A percentile compares a stretch with the other conserved stretches of the same genome.
Evolutionary conservation across 2,329 filamentous ascomycete genomes (phyloP).

Genomic region (Paraphoma sp.): DNA sequence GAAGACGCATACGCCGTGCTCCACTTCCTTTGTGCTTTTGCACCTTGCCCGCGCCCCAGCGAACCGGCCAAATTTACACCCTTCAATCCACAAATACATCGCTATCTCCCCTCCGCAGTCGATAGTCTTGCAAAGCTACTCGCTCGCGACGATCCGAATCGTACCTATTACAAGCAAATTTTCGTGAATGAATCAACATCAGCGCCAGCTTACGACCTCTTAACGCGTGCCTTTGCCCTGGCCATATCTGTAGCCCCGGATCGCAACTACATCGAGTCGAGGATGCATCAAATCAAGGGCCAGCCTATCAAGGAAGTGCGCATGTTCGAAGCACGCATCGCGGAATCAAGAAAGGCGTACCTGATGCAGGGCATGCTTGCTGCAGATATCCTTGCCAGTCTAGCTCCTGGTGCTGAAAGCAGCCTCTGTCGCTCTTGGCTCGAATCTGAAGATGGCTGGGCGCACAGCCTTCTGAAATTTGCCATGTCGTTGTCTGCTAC

Average conservation of each 20-base stretch:
- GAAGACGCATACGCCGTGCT: slow-evolving; percentile 88
- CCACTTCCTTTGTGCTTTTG: slow-evolving; percentile 89
- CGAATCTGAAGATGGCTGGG: slow-evolving; percentile 81
- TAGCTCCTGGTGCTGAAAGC: slow-evolving; percentile 74
- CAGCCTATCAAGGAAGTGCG: slow-evolving; percentile 53
- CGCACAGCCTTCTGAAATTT: slow-evolving; percentile 77
- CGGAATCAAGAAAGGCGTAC: slow-evolving; percentile 85
- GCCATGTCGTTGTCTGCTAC: slow-evolving; percentile 67
- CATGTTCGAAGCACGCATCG: slow-evolving; percentile 62
- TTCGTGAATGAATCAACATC: slow-evolving; percentile 75
- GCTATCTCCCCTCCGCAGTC: slow-evolving; percentile 87
- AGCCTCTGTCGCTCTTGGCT: slow-evolving; percentile 81
- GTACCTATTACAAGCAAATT: slow-evolving; percentile 81
- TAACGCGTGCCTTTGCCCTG: slow-evolving; percentile 86
- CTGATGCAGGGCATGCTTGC: slow-evolving; percentile 91
- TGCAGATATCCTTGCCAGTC: slow-evolving; percentile 82
- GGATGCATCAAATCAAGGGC: slow-evolving; percentile 45
- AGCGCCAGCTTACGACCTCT: slow-evolving; percentile 73
- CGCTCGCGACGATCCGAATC: slow-evolving; percentile 91
- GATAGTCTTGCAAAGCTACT: slow-evolving; percentile 91
- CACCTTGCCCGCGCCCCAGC: slow-evolving; percentile 76
- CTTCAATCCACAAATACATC: slow-evolving; percentile 82
- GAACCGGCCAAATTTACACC: slow-evolving; percentile 72
- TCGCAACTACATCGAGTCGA: slow-evolving; percentile 59
- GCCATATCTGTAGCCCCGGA: slow-evolving; percentile 87